Base-by-base conservation (phyloP, 176 grass and related monocot genomes). In the Zea luxurians region DNA sequence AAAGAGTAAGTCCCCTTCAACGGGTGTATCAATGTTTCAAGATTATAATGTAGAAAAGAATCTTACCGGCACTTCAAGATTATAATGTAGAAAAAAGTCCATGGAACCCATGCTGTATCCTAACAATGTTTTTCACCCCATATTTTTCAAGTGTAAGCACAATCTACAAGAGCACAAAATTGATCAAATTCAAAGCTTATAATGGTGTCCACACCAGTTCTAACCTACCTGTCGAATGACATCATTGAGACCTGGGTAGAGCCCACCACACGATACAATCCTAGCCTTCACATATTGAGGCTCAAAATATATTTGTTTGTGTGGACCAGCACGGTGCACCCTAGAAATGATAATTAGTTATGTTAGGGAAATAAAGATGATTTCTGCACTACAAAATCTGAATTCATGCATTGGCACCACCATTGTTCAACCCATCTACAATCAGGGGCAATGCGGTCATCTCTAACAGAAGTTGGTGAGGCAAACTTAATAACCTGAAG, bases 161-260 rank as follows among this genome's bases (percentile, higher is more conserved):
- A 91, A 97, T 97, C 94, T 97, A 88, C 79, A 92, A 86, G 58
- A 38, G 57, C 5, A 50, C 61, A 86, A 63, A 57, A 34, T 82
- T 47, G 10, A 17, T 15, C 15, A 6, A 48, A 27, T 13, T 78
- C 11, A 61, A 43, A 60, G 62, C 8, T 62, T 17, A 3, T 35
- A 82, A 73, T 73, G 44, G 5, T 60, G 69, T 79, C 69, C 53
- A 74, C 45, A 27, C 53, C 57, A 47, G 52, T 46, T 78, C 3
- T 45, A 69, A 76, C 66, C 60, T 54, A 93, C 94, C 88, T 97
- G 89, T 72, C 94, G 74, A 71, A 97, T 97, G 42, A 93, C 94
- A 71, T 93, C 94, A 88, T 97, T 97, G 68, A 97, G 89, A 77
- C 94, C 94, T 69, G 91, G 94, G 82, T 91, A 97, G 48, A 97